Evolutionary conservation across 1,284 basidiomycete species (phyloP).

Genomic region (Erythrobasidium hasegawianum): DNA sequence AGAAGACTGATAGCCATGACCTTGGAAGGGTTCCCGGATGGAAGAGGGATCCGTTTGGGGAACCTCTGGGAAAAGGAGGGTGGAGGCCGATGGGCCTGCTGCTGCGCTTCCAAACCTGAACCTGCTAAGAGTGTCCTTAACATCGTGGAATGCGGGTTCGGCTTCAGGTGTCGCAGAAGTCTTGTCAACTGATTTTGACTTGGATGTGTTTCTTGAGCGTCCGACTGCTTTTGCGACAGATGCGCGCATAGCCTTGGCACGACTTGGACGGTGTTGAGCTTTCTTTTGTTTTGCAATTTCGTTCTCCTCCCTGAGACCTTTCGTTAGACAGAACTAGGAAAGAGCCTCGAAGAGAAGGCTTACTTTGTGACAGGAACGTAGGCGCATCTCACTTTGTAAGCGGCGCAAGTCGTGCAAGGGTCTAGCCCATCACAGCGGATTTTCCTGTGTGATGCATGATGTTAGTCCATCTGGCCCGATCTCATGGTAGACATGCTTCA

Average conservation of each 20-base stretch:
- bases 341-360: not conserved
- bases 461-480: too few relatives aligned
- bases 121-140: too few relatives aligned
- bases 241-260: too few relatives aligned
- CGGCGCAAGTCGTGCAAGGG: conserved; percentile 18
- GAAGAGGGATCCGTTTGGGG: too few relatives aligned
- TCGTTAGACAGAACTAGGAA: too few relatives aligned
- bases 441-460: conserved; percentile 13
- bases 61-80: too few relatives aligned
- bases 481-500: too few relatives aligned
- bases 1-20: too few relatives aligned
- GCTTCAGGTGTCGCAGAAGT: conserved; percentile 15
- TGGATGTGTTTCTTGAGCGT: not conserved
- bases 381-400: conserved; percentile 14
- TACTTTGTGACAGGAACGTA: not conserved
- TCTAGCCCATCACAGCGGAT: conserved; percentile 28
- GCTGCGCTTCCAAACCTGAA: too few relatives aligned
- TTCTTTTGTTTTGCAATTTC: conserved; percentile 29
- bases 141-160: too few relatives aligned
- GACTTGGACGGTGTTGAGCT: not conserved
- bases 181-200: not conserved
- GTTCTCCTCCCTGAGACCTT: conserved; percentile 33
- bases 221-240: not conserved
- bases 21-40: too few relatives aligned
- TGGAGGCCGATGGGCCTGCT: too few relatives aligned